Evolutionary conservation across 2,329 filamentous ascomycete species (phyloP), one percentile per base, ranked within the genome.

Genomic region (Calycina herbarum): DNA sequence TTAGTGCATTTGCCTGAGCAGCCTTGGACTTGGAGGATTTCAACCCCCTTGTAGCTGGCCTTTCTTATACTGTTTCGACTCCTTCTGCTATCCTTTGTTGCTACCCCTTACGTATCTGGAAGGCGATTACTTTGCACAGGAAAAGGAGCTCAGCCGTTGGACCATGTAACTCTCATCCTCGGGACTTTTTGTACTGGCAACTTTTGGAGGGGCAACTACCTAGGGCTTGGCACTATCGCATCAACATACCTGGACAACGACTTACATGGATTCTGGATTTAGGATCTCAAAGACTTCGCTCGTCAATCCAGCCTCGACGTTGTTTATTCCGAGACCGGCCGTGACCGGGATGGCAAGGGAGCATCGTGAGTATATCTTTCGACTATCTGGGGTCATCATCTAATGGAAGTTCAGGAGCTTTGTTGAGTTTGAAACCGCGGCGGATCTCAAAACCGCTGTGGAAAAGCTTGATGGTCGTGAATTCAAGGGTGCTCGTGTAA

Each of bases 281-380:
- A 99, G 95, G 95, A 99, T 81, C 89, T 99, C 63, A 99, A 99
- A 91, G 95, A 99, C 80, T 99, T 99, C 81, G 95, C 95, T 69
- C 93, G 95, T 78, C 92, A 96, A 80, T 96, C 94, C 79, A 93
- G 93, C 80, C 87, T 97, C 79, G 95, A 98, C 79, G 95, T 99
- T 71, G 95, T 99, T 76, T 99, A 97, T 79, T 97, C 94, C 71
- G 95, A 99, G 82, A 96, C 96, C 67, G 90, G 89, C 74, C 93
- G 94, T 75, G 94, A 96, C 77, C 91, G 90, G 72, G 93, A 96
- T 78, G 93, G 93, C 71, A 92, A 91, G 86, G 94, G 94, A 93
- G 97, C 80, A 80, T 90, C 83, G 67, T 51, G 11, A 24, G 45
- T 67, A 51, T 64, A 24, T 29, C 6, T 11, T 38, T 13, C 27